Evolutionary conservation across 345 rosid genomes (phyloP), one percentile per base, ranked within the genome.

Genomic region (Salix exigua): DNA sequence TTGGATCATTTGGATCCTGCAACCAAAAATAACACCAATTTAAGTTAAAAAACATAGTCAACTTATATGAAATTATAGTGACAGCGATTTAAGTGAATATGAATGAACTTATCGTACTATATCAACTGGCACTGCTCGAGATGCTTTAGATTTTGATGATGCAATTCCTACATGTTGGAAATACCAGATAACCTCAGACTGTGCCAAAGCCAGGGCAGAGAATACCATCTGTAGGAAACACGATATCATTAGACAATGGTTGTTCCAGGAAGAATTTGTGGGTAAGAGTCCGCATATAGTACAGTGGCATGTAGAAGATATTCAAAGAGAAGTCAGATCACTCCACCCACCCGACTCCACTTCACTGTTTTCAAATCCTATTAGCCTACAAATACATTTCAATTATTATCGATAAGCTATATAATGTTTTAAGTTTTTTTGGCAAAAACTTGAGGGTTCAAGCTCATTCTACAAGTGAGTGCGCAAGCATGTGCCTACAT

Each of bases 1-100:
- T 96, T 73, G 98, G 99, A 86, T 96, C 99, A 90, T 81, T 92
- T 86, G 94, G 98, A 88, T 96, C 98, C 98, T 94, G 81, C 82
- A 82, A 67, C 71, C 78, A 73, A 81, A 73, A 82, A 78, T 74
- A 58, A 72, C 68, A 70, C 28, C 55, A 68, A 26, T 79, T 75
- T 66, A 48, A 35, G 44, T 40, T 31, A 17, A 35, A 60, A 38
- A 67, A 3, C n/a, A n/a, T 6, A 67, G 16, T 19, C 46, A 25
- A 25, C 2, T 50, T n/a, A n/a, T 35, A 33, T 51, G 58, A 48
- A 73, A 50, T 64, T 31, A 75, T 62, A 72, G 37, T n/a, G 63
- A 68, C 44, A 70, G 60, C 1, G 1, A 70, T 60, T 69, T 64
- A 68, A 70, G 60, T 46, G 18, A 73, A 63, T 67, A 55, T 31